These are phyloP conservation scores for Clavispora asparagi DNA, from an alignment of 805 yeast genomes.

Conservation along the genomic window DNA sequence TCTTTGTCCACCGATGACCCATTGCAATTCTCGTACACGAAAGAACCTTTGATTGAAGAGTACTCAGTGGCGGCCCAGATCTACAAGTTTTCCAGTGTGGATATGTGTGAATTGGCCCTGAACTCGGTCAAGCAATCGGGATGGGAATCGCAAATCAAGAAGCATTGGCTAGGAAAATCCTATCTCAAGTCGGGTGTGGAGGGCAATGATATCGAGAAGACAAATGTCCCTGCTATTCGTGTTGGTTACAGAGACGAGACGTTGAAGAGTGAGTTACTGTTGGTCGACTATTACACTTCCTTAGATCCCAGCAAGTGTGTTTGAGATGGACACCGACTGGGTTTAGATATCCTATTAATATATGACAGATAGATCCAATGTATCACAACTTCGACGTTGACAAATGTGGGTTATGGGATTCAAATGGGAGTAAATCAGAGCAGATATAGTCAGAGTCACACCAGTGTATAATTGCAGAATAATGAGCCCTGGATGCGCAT, in stretches of 20 bases:
- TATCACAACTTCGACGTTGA: no score
- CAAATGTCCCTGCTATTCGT: slow-evolving; percentile 91
- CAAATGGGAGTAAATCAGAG: no score
- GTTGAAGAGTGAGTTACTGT: slow-evolving; percentile 59
- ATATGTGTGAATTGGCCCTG: slow-evolving; percentile 94
- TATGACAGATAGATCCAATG: no score
- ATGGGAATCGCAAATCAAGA: slow-evolving; percentile 79
- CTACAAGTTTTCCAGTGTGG: slow-evolving; percentile 88
- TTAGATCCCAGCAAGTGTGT: slow-evolving; percentile 7
- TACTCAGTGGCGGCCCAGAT: slow-evolving; percentile 98
- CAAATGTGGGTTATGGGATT: no score
- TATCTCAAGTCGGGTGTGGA: slow-evolving; percentile 55
- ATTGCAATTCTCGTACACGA: slow-evolving; percentile 90
- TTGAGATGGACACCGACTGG: neutral
- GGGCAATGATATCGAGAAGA: slow-evolving; percentile 87
- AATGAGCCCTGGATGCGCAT: no score
- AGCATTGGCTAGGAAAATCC: slow-evolving; percentile 85
- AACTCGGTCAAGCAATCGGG: slow-evolving; percentile 94
- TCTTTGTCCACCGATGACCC: slow-evolving; percentile 98
- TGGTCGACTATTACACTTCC: slow-evolving; percentile 54
- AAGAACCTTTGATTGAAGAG: slow-evolving; percentile 96
- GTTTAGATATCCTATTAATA: neutral
- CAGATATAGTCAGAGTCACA: no score
- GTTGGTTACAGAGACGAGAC: slow-evolving; percentile 82
- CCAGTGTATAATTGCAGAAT: no score